Evolutionary conservation across 176 grass and related monocot genomes (phyloP).

Genomic region (Cocos nucifera): DNA sequence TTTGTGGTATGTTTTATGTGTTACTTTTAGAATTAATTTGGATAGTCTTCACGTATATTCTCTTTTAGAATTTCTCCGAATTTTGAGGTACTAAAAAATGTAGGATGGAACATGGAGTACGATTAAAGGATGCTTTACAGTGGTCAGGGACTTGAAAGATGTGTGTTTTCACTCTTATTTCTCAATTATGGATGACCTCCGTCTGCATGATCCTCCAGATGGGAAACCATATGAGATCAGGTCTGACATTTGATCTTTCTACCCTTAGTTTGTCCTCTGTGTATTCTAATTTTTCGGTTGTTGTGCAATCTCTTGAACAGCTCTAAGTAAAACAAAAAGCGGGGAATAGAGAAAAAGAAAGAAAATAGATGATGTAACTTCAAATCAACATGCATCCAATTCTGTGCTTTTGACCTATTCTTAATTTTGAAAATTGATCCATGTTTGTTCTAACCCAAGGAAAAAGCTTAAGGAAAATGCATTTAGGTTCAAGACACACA

Average conservation of each 20-base stretch:
- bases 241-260: conserved; percentile 24
- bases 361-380: no score
- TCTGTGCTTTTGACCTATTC: no score
- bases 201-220: conserved; percentile 44
- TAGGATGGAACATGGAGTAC: conserved; percentile 98
- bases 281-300: no score
- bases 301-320: no score
- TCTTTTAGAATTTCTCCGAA: conserved; percentile 1
- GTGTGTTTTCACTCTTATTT: conserved; percentile 90
- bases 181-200: conserved; percentile 83
- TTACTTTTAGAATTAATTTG: conserved; percentile 5
- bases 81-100: conserved; percentile 12
- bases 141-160: conserved; percentile 89
- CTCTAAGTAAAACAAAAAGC: no score
- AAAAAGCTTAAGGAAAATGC: no score
- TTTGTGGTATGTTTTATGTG: conserved; percentile 51
- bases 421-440: no score
- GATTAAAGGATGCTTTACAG: conserved; percentile 69
- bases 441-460: no score
- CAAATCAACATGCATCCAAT: no score
- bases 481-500: no score
- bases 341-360: no score
- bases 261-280: background rate
- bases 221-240: conserved; percentile 80
- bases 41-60: conserved; percentile 11